Conservation (phyloP, 805 yeast genomes). For the Candida corydali region DNA sequence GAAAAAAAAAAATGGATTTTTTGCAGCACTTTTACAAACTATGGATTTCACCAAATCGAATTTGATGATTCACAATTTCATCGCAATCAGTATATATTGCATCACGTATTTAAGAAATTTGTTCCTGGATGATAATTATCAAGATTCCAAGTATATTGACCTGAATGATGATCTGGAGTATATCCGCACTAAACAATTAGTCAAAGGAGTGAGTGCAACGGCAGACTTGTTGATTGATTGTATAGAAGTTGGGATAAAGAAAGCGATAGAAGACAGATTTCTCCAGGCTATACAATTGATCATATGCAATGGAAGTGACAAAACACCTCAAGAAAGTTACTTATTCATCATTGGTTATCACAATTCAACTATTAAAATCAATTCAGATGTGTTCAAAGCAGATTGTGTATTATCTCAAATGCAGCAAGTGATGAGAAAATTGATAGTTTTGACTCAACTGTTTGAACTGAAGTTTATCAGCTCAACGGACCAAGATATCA, state of each 20-base stretch:
- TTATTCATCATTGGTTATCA: constrained; percentile 45
- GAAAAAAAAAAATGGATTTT: no score
- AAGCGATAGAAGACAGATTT: constrained; percentile 39
- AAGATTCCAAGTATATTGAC: constrained; percentile 40
- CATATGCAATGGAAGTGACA: constrained; percentile 43
- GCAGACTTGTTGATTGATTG: constrained; percentile 50
- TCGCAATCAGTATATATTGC: constrained; percentile 54
- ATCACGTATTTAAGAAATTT: constrained; percentile 53
- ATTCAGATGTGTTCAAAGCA: constrained; percentile 13
- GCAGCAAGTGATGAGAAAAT: constrained; percentile 47
- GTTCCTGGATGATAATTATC: constrained; percentile 52
- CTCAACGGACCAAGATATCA: constrained; percentile 43
- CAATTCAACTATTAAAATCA: constrained; percentile 11
- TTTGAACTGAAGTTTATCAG: constrained; percentile 45
- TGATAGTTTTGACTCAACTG: constrained; percentile 51
- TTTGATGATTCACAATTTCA: constrained; percentile 40
- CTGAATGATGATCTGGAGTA: neutral
- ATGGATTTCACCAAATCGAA: constrained; percentile 6
- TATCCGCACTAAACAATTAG: constrained; percentile 45
- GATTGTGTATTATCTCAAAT: constrained; percentile 40
- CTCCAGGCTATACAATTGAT: constrained; percentile 44
- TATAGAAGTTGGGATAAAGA: constrained; percentile 49
- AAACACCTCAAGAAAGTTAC: constrained; percentile 46
- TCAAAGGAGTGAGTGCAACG: constrained; percentile 41
- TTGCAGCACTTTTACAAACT: constrained; percentile 5